Base-by-base conservation (phyloP, 192 early-diverging fungal genomes). In the Linnemannia schmuckeri region DNA sequence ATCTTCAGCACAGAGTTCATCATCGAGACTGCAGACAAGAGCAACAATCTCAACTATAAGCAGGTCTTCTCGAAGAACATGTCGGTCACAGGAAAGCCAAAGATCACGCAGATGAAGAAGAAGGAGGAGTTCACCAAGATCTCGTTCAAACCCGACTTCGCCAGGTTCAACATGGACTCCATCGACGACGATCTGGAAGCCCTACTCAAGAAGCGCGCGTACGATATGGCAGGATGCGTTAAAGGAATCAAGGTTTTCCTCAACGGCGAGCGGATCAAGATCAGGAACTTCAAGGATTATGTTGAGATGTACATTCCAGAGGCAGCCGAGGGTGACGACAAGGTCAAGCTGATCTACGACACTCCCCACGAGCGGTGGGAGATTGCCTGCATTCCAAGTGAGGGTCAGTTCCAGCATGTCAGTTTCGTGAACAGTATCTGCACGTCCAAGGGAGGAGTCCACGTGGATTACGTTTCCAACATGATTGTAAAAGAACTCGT, bases 371-470 rank as follows among this genome's bases (percentile, higher is more conserved):
- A 94, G 6, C 94, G 97, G 30, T 99, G 98, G 98, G 97, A 99
- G 89, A 92, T 99, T 78, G 96, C 94, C 20, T 97, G 98, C 82
- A 93, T 96, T 5, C 89, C 96, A n/a, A 96, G 95, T 38, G 97
- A 99, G 76, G 98, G 98, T 24, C 96, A 98, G 88, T 99, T 99
- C 88, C 94, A 96, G 74, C 98, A 99, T 85, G 95, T 95, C 82
- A 96, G 96, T 82, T 99, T 99, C 88, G 98, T 98, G 81, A 99
- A 99, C 89, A 94, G 95, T 82, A 99, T 99, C 87, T 97, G 94
- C 88, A 99, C 98, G 10, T 91, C 93, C 9, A 97, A 98, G 74
- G 98, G 98, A 70, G 98, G 98, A 44, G 96, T 95, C 5, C 97
- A 98, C 70, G 96, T 97, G 37, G 94, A 93, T 63, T 94, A 97